phyloP scores from a whole-genome alignment of 2,329 filamentous ascomycete species.

The Clonostachys sp. region DNA sequence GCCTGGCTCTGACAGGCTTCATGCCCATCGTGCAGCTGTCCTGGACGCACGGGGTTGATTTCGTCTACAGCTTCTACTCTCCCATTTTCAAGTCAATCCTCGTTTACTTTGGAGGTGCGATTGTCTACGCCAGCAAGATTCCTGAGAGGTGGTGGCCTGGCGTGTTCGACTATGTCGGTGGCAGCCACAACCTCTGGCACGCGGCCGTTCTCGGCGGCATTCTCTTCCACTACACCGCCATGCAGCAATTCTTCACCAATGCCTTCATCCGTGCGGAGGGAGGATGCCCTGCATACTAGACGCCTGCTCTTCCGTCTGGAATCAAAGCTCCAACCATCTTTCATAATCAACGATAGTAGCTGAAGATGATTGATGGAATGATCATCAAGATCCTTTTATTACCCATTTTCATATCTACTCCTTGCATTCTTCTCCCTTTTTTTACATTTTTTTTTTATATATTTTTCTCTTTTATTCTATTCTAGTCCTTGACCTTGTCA shows the following conservation, averaged over 20 bases:
- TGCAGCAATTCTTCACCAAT: constrained; percentile 87
- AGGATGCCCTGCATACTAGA: constrained; percentile 43
- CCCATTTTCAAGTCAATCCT: constrained; percentile 78
- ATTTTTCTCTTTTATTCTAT: too few species aligned
- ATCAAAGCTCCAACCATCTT: too few species aligned
- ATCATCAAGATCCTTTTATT: too few species aligned
- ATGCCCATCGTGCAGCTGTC: constrained; percentile 82
- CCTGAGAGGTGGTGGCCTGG: constrained; percentile 92
- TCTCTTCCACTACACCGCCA: constrained; percentile 92
- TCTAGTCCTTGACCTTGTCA: too few species aligned
- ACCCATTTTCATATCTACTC: too few species aligned
- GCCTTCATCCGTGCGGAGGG: constrained; percentile 66
- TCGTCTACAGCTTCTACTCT: constrained; percentile 86
- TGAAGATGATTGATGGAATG: too few species aligned
- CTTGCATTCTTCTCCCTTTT: too few species aligned
- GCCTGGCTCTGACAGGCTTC: constrained; percentile 82
- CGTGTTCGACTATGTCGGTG: constrained; percentile 90
- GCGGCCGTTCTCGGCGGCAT: constrained; percentile 91
- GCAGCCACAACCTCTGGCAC: constrained; percentile 97
- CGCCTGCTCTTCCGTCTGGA: too few species aligned
- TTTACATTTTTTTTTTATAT: too few species aligned
- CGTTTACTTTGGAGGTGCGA: constrained; percentile 81
- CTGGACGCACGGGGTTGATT: constrained; percentile 69
- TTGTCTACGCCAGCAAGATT: constrained; percentile 85
- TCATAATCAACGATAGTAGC: too few species aligned